Evolutionary conservation across 2,329 filamentous ascomycete species (phyloP).

Genomic region (Coniochaeta prunicola): DNA sequence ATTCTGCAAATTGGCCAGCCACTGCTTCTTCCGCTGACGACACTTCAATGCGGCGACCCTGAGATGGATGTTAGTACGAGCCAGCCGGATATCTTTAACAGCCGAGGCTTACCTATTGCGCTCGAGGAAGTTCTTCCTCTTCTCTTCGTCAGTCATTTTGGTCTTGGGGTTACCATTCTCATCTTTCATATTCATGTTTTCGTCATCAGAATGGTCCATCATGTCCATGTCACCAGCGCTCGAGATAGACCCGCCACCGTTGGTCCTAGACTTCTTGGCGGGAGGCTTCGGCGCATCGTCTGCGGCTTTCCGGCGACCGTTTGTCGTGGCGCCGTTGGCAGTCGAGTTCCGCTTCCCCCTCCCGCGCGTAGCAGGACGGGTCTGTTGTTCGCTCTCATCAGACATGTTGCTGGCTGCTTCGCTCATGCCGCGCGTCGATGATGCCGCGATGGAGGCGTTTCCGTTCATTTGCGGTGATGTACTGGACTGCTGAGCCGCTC

Average conservation of each 20-base stretch:
- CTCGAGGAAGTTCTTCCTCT: slow-evolving; percentile 95
- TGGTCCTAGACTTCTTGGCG: slow-evolving; percentile 62
- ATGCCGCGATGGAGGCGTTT: slow-evolving; percentile 28
- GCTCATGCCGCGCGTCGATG: slow-evolving; percentile 49
- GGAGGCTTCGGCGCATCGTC: slow-evolving; percentile 54
- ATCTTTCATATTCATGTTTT: slow-evolving; percentile 45
- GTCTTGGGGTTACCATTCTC: slow-evolving; percentile 53
- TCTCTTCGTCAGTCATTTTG: slow-evolving; percentile 98
- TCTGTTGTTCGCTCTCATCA: slow-evolving; percentile 59
- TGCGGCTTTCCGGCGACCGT: slow-evolving; percentile 75
- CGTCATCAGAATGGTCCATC: slow-evolving; percentile 44
- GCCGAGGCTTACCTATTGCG: slow-evolving; percentile 69
- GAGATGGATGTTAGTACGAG: neutral
- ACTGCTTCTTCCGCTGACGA: slow-evolving; percentile 97
- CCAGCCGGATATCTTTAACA: neutral
- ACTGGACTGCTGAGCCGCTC: slow-evolving; percentile 21
- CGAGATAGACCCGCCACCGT: slow-evolving; percentile 21
- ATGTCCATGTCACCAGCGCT: slow-evolving; percentile 11
- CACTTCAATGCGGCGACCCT: slow-evolving; percentile 96
- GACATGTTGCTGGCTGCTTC: slow-evolving; percentile 64
- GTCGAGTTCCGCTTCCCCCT: slow-evolving; percentile 61
- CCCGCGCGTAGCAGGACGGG: slow-evolving; percentile 56
- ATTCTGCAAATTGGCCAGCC: slow-evolving; percentile 87
- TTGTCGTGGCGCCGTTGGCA: slow-evolving; percentile 32
- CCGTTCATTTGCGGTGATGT: slow-evolving; percentile 48